phyloP scores from a whole-genome alignment of 1,139 yeast genomes.

The Suhomyces ambrosiae region DNA sequence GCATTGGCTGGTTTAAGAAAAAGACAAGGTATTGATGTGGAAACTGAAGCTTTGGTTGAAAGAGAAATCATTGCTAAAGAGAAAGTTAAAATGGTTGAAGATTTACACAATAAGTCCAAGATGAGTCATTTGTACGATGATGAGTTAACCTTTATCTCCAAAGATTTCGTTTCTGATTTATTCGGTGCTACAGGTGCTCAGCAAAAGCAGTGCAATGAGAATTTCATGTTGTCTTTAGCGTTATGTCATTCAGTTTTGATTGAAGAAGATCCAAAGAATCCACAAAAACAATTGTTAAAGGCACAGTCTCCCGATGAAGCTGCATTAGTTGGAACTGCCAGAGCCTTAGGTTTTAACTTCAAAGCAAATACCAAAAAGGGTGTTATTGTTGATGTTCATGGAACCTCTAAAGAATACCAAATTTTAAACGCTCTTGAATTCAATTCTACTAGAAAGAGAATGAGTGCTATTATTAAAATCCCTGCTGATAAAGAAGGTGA shows the following conservation, averaged over 20 bases:
- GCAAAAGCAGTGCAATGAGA: conserved; percentile 45
- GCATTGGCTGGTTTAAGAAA: conserved; percentile 61
- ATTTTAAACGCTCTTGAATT: conserved; percentile 56
- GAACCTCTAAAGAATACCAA: conserved; percentile 47
- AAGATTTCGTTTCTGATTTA: conserved; percentile 45
- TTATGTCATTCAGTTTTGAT: conserved; percentile 63
- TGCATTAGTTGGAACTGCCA: conserved; percentile 62
- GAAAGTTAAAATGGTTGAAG: conserved; percentile 37
- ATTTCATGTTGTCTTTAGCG: conserved; percentile 55
- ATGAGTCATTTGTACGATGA: conserved; percentile 34
- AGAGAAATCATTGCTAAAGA: conserved; percentile 42
- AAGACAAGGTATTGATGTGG: conserved; percentile 57
- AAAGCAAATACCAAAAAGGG: conserved; percentile 50
- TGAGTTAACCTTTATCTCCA: conserved; percentile 52
- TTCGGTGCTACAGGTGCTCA: conserved; percentile 28
- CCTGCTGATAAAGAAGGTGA: conserved; percentile 39
- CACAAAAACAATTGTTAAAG: conserved; percentile 42
- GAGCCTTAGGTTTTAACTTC: conserved; percentile 56
- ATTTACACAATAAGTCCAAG: conserved; percentile 22
- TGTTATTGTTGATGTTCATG: conserved; percentile 45
- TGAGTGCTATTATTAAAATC: conserved; percentile 84
- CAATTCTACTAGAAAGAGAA: conserved; percentile 61
- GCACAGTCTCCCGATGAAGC: conserved; percentile 71
- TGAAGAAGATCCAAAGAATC: conserved; percentile 45
- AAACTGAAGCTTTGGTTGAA: conserved; percentile 45